phyloP scores from a whole-genome alignment of 2,329 filamentous ascomycete genomes.

The Leptographium procerum region DNA sequence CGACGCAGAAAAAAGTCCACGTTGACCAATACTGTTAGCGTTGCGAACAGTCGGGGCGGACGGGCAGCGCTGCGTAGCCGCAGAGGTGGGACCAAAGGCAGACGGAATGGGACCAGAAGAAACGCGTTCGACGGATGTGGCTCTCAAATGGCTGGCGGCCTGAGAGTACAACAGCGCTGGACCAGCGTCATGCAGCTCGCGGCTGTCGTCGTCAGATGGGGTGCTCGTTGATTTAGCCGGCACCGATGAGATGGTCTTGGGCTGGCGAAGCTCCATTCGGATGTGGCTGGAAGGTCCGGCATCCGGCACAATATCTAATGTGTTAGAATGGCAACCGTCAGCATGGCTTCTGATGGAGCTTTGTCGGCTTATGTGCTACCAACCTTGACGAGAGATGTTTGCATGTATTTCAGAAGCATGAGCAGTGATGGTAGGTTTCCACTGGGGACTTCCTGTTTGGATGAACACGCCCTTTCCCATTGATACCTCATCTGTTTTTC shows the following conservation, averaged over 20 bases:
- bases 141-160: not conserved
- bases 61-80: too few relatives aligned
- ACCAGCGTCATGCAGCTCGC: not conserved
- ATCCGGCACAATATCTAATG: not conserved
- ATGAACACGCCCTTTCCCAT: not conserved
- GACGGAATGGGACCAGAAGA: not conserved
- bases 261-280: not conserved
- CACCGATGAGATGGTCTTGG: not conserved
- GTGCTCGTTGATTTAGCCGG: not conserved
- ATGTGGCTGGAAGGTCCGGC: not conserved
- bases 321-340: not conserved
- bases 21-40: too few relatives aligned
- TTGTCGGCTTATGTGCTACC: not conserved
- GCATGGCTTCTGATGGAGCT: not conserved
- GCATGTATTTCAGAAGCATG: not conserved
- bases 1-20: not conserved
- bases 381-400: not conserved
- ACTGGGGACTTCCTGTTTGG: not conserved
- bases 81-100: too few relatives aligned
- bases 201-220: not conserved
- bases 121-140: not conserved
- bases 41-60: too few relatives aligned
- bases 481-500: not conserved
- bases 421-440: not conserved
- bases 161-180: not conserved